A percentile compares a stretch with the other conserved stretches of the same genome.
These are phyloP conservation scores for Oleoguttula mirabilis DNA, from an alignment of 495 filamentous ascomycete genomes.

Conservation along the genomic window DNA sequence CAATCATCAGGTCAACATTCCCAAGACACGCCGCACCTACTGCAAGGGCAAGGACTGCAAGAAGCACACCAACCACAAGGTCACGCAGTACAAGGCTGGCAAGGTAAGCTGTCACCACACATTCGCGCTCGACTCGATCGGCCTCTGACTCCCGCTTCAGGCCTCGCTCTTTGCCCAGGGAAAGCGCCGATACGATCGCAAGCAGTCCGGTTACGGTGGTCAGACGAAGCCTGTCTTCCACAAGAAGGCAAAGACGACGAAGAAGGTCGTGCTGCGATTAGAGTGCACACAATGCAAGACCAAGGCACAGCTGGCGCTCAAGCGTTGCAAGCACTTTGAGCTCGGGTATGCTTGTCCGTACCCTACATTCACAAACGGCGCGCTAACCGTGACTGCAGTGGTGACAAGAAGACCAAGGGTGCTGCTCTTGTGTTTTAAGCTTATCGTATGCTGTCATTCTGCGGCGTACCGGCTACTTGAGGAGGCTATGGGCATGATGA, in stretches of 20 bases:
- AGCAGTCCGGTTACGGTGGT: slow-evolving; percentile 99
- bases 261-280: slow-evolving; percentile 97
- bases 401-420: slow-evolving; percentile 99
- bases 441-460: slow-evolving; percentile 1
- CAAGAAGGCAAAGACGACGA: slow-evolving; percentile 99
- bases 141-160: too few relatives aligned
- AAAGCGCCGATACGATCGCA: slow-evolving; percentile 99
- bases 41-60: slow-evolving; percentile 92
- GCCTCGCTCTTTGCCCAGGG: slow-evolving; percentile 91
- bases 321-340: slow-evolving; percentile 99
- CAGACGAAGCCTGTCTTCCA: slow-evolving; percentile 99
- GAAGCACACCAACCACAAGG: slow-evolving; percentile 87
- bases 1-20: slow-evolving; percentile 89
- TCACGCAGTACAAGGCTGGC: slow-evolving; percentile 94
- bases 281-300: slow-evolving; percentile 96
- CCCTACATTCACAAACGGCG: too few relatives aligned
- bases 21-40: slow-evolving; percentile 83
- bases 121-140: too few relatives aligned
- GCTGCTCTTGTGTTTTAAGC: slow-evolving; percentile 93
- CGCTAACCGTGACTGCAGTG: slow-evolving; percentile 46
- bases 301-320: slow-evolving; percentile 94
- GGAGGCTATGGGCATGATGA: slow-evolving; percentile 2
- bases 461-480: slow-evolving; percentile 4
- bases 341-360: slow-evolving; percentile 88
- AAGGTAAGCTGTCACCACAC: slow-evolving; percentile 46